Evolutionary conservation across 306 rosid genomes (phyloP), one percentile per base, ranked within the genome.

Genomic region (Astragalus glycyphyllos): DNA sequence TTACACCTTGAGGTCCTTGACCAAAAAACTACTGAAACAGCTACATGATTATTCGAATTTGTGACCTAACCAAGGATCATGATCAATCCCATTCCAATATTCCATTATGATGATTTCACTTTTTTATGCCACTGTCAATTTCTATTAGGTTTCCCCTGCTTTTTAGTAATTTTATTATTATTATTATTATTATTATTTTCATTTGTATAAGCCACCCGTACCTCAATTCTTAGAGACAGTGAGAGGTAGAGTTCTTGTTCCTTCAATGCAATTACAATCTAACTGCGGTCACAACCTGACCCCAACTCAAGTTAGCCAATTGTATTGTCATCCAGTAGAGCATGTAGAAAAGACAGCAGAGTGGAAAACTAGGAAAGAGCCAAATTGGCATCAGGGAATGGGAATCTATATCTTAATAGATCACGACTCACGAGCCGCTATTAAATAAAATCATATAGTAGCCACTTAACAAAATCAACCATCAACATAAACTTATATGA

Each of bases 291-390:
- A 26, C 41, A 67, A 32, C 13, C 8, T 46, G 57, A 65, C 56
- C 56, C 41, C 40, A 34, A 20, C 56, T 17, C 40, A 2, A 26
- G 31, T 26, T 26, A 26, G 4, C 31, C 4, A 26, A 26, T 26
- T 26, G 31, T 1, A 26, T 26, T 26, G 31, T 26, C 31, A 26
- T 26, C 31, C 31, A 26, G 1, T 26, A 35, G 40, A 35, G 40
- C 40, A 7, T 35, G 4, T n/a, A 35, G 6, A 35, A 35, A 35
- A 35, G 40, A 35, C 8, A 35, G 38, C 53, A 16, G 50, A 41
- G 50, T 37, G 44, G 73, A 51, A 49, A 67, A 50, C 10, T 67
- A 67, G 53, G 58, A 57, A 44, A 41, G 35, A 47, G 40, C 60
- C 31, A 49, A 72, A 50, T 65, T 44, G 50, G 72, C 12, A 45